Evolutionary conservation across 1,139 yeast species (phyloP).

Genomic region (Taphrina deformans): DNA sequence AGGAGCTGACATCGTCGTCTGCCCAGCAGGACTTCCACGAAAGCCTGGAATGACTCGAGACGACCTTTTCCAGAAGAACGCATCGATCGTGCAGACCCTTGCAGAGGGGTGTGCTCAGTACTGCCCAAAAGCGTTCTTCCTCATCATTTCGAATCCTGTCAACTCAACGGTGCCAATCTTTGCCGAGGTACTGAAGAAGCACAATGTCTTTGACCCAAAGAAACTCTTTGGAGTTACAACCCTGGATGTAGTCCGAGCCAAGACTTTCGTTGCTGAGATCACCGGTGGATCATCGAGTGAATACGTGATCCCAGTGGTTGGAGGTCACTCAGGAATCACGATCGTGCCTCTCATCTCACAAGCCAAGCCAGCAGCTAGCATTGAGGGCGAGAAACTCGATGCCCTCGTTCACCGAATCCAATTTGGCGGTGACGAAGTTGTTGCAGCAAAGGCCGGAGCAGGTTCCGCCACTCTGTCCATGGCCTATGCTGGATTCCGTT

Average conservation of each 20-base stretch:
- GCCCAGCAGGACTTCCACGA: slow-evolving; percentile 99
- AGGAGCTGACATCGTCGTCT: slow-evolving; percentile 82
- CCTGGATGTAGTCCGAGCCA: slow-evolving; percentile 88
- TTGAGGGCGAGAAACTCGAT: slow-evolving; percentile 53
- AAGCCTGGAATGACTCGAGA: slow-evolving; percentile 57
- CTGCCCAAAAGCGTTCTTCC: slow-evolving; percentile 84
- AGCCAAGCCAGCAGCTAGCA: slow-evolving; percentile 55
- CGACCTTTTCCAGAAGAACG: slow-evolving; percentile 95
- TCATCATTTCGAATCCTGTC: slow-evolving; percentile 94
- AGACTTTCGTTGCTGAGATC: slow-evolving; percentile 81
- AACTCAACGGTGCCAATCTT: slow-evolving; percentile 98
- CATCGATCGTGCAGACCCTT: slow-evolving; percentile 88
- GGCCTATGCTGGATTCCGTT: slow-evolving; percentile 87
- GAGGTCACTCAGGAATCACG: slow-evolving; percentile 99
- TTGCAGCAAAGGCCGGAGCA: slow-evolving; percentile 97
- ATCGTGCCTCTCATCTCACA: slow-evolving; percentile 91
- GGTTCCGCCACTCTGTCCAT: slow-evolving; percentile 98
- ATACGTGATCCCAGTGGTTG: slow-evolving; percentile 64
- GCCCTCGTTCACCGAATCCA: slow-evolving; percentile 88
- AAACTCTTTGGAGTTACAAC: slow-evolving; percentile 97
- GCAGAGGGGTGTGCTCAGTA: slow-evolving; percentile 84
- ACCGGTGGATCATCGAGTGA: slow-evolving; percentile 54
- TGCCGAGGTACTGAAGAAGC: slow-evolving; percentile 84
- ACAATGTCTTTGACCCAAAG: slow-evolving; percentile 86
- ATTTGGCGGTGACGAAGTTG: slow-evolving; percentile 99